phyloP scores from a whole-genome alignment of 257 asterid species.

The Ajuga chamaepitys region DNA sequence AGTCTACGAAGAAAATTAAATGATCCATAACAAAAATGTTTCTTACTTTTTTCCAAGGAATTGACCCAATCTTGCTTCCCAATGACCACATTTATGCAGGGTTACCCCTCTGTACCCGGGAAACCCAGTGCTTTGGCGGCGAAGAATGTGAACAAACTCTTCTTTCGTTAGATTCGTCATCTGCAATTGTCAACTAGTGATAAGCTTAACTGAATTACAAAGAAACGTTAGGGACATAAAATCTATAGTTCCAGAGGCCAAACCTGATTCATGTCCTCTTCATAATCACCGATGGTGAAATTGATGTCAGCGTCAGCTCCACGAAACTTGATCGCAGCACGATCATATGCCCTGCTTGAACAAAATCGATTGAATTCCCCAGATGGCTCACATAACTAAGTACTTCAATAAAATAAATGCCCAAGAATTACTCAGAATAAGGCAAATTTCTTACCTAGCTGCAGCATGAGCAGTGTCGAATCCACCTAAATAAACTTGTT shows the following conservation, averaged over 20 bases:
- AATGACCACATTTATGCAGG: conserved; percentile 55
- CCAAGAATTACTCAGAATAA: too few relatives aligned
- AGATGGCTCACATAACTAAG: conserved; percentile 2
- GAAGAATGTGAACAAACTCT: conserved; percentile 68
- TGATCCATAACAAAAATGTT: neutral
- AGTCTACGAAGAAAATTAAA: neutral
- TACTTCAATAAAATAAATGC: neutral
- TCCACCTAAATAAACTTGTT: too few relatives aligned
- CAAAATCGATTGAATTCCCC: neutral
- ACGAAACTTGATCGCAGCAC: conserved; percentile 83
- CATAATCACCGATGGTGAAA: conserved; percentile 57
- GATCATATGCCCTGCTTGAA: conserved; percentile 65
- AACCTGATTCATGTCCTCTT: conserved; percentile 75
- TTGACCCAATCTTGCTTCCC: conserved; percentile 79
- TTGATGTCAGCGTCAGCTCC: conserved; percentile 87
- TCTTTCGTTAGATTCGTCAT: conserved; percentile 54
- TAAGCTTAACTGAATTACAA: conserved; percentile 2
- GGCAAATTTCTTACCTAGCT: conserved; percentile 57
- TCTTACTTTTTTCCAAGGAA: conserved; percentile 67
- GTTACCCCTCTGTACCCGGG: conserved; percentile 70
- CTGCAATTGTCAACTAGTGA: conserved; percentile 31
- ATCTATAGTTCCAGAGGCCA: neutral
- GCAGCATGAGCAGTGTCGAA: conserved; percentile 97
- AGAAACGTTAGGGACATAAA: neutral
- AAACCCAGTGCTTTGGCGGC: conserved; percentile 74